These are phyloP conservation scores for Leccinum subtestaceum DNA, from an alignment of 768 basidiomycete genomes.

Conservation along the genomic window DNA sequence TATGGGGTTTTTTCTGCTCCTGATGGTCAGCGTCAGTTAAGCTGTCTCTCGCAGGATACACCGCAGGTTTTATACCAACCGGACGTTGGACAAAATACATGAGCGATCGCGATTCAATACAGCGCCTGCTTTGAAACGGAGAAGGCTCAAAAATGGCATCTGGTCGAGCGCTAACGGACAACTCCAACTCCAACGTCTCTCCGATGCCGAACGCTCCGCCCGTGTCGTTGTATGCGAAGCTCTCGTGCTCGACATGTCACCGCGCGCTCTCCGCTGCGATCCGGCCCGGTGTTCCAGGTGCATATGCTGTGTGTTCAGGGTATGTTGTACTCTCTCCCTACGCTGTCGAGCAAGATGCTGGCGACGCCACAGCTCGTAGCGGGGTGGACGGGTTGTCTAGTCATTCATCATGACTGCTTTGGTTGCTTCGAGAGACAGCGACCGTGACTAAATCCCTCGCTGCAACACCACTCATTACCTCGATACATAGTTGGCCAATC, in stretches of 20 bases:
- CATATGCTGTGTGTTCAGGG: conserved; percentile 21
- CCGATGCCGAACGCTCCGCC: not conserved
- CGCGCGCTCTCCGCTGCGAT: conserved; percentile 23
- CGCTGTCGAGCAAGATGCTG: not conserved
- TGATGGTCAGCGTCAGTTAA: not conserved
- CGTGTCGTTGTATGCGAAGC: conserved; percentile 11
- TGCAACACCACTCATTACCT: too few relatives aligned
- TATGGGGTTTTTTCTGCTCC: conserved; percentile 17
- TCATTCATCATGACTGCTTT: not conserved
- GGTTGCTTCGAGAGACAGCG: too few relatives aligned
- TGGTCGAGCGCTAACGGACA: conserved; percentile 15
- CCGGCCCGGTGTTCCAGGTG: conserved; percentile 14
- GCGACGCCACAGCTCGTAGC: not conserved
- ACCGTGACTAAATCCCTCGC: too few relatives aligned
- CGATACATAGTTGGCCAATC: too few relatives aligned
- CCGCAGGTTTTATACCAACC: too few relatives aligned
- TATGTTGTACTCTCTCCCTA: not conserved
- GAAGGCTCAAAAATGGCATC: conserved; percentile 19
- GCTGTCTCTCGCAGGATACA: not conserved
- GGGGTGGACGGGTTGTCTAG: not conserved
- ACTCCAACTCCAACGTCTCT: conserved; percentile 20
- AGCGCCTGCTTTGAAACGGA: conserved; percentile 22
- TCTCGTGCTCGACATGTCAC: conserved; percentile 31
- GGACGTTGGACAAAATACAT: too few relatives aligned
- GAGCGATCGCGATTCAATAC: too few relatives aligned